Percentiles rank a stretch among this genome's conserved stretches.
Conservation (phyloP, 2,329 filamentous ascomycete genomes). For the Clarireedia paspali region DNA sequence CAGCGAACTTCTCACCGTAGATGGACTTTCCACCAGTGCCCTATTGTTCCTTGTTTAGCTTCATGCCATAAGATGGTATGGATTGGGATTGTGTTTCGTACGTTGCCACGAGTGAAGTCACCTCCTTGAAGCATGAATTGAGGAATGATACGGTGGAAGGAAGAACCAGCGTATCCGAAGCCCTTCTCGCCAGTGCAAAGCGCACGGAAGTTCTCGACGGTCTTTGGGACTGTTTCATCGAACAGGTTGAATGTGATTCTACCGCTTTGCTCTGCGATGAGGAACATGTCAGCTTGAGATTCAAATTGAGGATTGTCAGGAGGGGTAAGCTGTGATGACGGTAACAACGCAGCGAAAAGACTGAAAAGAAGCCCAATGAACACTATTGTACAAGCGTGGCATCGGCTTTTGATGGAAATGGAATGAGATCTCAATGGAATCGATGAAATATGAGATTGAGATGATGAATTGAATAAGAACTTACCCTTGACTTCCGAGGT, state of each 20-base stretch:
- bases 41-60: slow-evolving; percentile 50
- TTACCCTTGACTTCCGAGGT: slow-evolving; percentile 54
- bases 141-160: slow-evolving; percentile 90
- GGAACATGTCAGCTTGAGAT: slow-evolving; percentile 20
- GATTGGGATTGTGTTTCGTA: slow-evolving; percentile 38
- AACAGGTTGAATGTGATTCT: slow-evolving; percentile 86
- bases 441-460: slow-evolving; percentile 5
- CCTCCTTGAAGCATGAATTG: slow-evolving; percentile 94
- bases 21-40: slow-evolving; percentile 84
- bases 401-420: neutral
- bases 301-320: slow-evolving; percentile 5
- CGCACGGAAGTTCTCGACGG: slow-evolving; percentile 89
- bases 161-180: slow-evolving; percentile 73
- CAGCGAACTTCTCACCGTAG: slow-evolving; percentile 89
- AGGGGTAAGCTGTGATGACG: slow-evolving; percentile 12
- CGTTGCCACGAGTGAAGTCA: slow-evolving; percentile 89
- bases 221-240: slow-evolving; percentile 76
- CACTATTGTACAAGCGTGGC: neutral
- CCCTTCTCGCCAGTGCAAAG: slow-evolving; percentile 81
- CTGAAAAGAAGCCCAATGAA: slow-evolving; percentile 5
- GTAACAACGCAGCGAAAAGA: slow-evolving; percentile 15
- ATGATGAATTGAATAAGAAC: slow-evolving; percentile 23
- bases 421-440: neutral
- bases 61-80: slow-evolving; percentile 34
- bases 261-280: slow-evolving; percentile 51